phyloP scores from a whole-genome alignment of 202 grass and related monocot species.

The Panicum hallii region DNA sequence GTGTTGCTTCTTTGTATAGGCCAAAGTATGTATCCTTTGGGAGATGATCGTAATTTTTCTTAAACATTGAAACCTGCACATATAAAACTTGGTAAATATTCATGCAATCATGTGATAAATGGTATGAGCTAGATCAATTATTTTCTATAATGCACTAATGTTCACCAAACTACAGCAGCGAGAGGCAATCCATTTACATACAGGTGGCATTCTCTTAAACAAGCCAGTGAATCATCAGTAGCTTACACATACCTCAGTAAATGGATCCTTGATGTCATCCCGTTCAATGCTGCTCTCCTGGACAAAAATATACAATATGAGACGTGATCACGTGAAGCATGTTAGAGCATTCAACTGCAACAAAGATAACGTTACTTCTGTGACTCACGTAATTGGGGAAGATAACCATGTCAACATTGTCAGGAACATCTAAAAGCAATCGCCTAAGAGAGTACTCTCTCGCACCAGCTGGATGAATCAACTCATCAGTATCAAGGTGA shows the following conservation, averaged over 20 bases:
- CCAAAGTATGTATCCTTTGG: constrained; percentile 99
- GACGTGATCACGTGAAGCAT: constrained; percentile 41
- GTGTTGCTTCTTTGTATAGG: constrained; percentile 98
- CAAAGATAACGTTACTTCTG: constrained; percentile 11
- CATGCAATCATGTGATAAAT: constrained; percentile 23
- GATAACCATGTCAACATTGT: constrained; percentile 99
- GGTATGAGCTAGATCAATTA: not conserved
- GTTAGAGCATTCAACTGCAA: constrained; percentile 31
- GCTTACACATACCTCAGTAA: constrained; percentile 80
- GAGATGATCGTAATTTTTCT: constrained; percentile 99
- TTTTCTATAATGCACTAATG: not conserved
- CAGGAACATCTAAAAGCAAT: constrained; percentile 93
- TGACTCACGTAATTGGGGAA: constrained; percentile 98
- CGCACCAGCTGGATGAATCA: constrained; percentile 93
- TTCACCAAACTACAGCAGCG: not conserved
- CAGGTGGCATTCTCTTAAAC: not conserved
- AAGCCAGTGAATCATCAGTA: not conserved
- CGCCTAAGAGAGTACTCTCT: constrained; percentile 84
- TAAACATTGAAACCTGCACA: constrained; percentile 96
- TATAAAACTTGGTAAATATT: constrained; percentile 28
- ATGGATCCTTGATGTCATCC: constrained; percentile 96
- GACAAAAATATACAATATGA: constrained; percentile 43
- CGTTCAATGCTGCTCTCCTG: constrained; percentile 97
- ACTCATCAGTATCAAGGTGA: constrained; percentile 97
- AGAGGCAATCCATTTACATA: not conserved